Percentiles rank a stretch among this genome's conserved stretches.
Conservation (phyloP, 176 grass and related monocot species). For the Aegilops tauschii region DNA sequence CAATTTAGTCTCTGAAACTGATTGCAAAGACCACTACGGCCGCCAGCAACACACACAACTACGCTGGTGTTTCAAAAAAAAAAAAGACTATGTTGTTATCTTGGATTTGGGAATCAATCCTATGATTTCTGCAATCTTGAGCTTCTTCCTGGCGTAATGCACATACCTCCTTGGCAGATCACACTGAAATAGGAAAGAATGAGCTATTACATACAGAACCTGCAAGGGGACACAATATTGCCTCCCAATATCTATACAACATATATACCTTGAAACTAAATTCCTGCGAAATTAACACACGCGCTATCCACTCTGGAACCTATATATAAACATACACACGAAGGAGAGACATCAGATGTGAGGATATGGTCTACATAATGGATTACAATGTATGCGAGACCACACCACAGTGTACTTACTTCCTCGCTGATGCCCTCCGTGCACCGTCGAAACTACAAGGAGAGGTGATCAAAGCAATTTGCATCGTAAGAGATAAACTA, state of each 20-base stretch:
- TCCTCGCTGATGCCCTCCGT: not conserved
- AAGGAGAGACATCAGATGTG: not conserved
- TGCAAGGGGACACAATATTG: not conserved
- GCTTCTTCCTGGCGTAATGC: not conserved
- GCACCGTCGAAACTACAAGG: not conserved
- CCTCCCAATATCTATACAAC: not conserved
- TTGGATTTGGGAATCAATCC: not conserved
- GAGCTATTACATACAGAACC: not conserved
- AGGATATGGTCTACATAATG: not conserved
- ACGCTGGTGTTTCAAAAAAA: too few species aligned
- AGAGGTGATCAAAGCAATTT: not conserved
- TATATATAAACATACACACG: not conserved
- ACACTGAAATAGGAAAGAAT: not conserved
- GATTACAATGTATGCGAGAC: not conserved
- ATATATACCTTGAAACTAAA: not conserved
- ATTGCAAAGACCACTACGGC: not conserved
- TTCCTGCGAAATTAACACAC: not conserved
- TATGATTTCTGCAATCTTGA: not conserved
- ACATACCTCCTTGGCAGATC: not conserved
- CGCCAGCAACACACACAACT: not conserved
- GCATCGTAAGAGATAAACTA: not conserved
- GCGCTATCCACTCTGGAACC: not conserved
- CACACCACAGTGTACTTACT: not conserved
- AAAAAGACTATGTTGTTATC: too few species aligned
- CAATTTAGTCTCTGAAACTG: too few species aligned